These are phyloP conservation scores for Auricularia cornea DNA, from an alignment of 768 basidiomycete species.

Conservation along the genomic window DNA sequence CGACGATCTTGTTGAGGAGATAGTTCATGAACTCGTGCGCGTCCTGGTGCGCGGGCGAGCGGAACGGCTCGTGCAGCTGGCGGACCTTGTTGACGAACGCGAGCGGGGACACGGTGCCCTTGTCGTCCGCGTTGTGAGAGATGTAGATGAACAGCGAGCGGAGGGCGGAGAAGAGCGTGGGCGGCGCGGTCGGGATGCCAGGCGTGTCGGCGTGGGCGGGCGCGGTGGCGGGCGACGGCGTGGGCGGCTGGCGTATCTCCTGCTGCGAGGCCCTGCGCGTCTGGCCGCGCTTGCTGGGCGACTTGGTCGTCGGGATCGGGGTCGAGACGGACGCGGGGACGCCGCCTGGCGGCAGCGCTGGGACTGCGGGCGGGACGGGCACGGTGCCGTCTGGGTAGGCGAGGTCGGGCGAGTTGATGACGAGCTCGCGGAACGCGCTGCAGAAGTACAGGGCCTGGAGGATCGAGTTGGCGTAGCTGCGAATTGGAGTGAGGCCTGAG, in stretches of 20 bases:
- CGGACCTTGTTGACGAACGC: slow-evolving; percentile 92
- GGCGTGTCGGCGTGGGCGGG: slow-evolving; percentile 24
- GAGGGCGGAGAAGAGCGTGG: slow-evolving; percentile 84
- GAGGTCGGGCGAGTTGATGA: slow-evolving; percentile 59
- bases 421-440: slow-evolving; percentile 82
- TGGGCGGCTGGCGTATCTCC: not conserved
- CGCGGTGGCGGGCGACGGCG: not conserved
- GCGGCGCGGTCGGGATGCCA: slow-evolving; percentile 50
- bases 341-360: slow-evolving; percentile 23
- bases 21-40: slow-evolving; percentile 98
- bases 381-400: slow-evolving; percentile 24
- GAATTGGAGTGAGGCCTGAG: not conserved
- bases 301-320: slow-evolving; percentile 19
- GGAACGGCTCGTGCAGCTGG: slow-evolving; percentile 85
- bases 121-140: slow-evolving; percentile 64
- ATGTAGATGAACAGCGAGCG: slow-evolving; percentile 86
- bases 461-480: slow-evolving; percentile 98
- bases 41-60: slow-evolving; percentile 85
- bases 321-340: slow-evolving; percentile 15
- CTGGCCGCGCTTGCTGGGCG: not conserved
- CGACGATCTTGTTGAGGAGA: slow-evolving; percentile 84
- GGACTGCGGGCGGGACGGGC: slow-evolving; percentile 8
- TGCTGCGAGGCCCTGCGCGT: slow-evolving; percentile 2
- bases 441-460: slow-evolving; percentile 96
- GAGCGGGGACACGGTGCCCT: slow-evolving; percentile 81